Conservation (phyloP, 129 eudicot species). For the Logfia minima region DNA sequence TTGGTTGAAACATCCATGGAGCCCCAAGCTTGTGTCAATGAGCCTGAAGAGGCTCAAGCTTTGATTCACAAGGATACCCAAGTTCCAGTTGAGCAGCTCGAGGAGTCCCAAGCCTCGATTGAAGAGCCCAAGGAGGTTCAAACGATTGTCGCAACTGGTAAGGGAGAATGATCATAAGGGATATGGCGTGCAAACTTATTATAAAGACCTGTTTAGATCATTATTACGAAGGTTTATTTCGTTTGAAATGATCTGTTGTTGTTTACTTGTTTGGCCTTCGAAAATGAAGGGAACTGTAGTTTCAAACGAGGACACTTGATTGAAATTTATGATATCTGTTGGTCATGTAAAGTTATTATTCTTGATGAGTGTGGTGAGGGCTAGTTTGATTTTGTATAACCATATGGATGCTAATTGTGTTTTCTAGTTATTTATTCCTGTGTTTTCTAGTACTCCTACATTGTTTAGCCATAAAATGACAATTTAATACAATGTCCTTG, state of each 20-base stretch:
- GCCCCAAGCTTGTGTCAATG: slow-evolving; percentile 20
- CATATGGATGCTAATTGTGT: not conserved
- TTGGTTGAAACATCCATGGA: slow-evolving; percentile 7
- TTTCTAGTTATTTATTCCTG: not conserved
- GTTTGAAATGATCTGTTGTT: slow-evolving; percentile 1
- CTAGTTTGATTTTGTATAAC: slow-evolving; percentile 1
- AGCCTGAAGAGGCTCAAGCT: slow-evolving; percentile 18
- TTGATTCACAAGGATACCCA: slow-evolving; percentile 5
- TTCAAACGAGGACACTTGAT: not conserved
- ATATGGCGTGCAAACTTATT: not conserved
- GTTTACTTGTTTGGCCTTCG: not conserved
- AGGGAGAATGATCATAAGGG: slow-evolving; percentile 3
- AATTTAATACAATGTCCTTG: no score
- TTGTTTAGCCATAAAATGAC: no score
- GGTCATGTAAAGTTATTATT: not conserved
- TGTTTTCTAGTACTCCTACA: no score
- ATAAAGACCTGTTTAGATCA: not conserved
- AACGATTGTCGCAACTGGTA: not conserved
- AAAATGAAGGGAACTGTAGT: not conserved
- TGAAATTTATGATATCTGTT: not conserved
- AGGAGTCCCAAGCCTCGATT: slow-evolving; percentile 16
- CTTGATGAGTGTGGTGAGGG: not conserved
- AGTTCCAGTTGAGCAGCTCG: slow-evolving; percentile 14
- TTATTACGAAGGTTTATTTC: not conserved
- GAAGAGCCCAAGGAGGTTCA: slow-evolving; percentile 14